Percentiles rank a stretch among this genome's conserved stretches.
Conservation (phyloP, 2,329 filamentous ascomycete genomes). For the Didymella keratinophila region DNA sequence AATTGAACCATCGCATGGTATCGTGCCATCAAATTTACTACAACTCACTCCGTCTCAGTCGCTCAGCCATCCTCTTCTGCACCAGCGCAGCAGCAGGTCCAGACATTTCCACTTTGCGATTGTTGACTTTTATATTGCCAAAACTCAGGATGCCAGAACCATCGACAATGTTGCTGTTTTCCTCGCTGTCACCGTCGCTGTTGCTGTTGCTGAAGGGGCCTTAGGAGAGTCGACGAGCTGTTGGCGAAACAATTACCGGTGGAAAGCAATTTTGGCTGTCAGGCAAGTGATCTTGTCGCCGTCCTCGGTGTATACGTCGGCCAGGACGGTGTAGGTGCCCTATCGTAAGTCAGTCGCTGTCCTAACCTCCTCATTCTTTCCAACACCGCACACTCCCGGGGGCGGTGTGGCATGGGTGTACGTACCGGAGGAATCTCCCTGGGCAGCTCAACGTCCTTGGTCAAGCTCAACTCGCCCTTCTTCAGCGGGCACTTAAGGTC, state of each 20-base stretch:
- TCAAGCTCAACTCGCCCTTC: conserved; percentile 75
- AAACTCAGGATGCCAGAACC: conserved; percentile 17
- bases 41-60: conserved; percentile 40
- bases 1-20: conserved; percentile 26
- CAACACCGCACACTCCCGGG: too few relatives aligned
- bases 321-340: conserved; percentile 90
- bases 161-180: neutral
- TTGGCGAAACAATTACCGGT: conserved; percentile 43
- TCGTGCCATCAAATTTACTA: conserved; percentile 33
- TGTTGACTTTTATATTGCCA: conserved; percentile 36
- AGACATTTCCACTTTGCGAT: conserved; percentile 44
- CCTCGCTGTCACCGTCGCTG: conserved; percentile 3
- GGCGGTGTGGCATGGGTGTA: too few relatives aligned
- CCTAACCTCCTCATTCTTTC: too few relatives aligned
- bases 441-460: conserved; percentile 85
- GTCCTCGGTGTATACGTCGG: conserved; percentile 81
- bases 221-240: conserved; percentile 16
- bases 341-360: conserved; percentile 46
- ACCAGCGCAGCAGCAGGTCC: conserved; percentile 48
- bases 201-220: conserved; percentile 10
- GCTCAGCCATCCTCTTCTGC: conserved; percentile 41
- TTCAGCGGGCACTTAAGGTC: conserved; percentile 89
- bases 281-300: conserved; percentile 84
- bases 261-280: conserved; percentile 74
- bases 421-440: conserved; percentile 87